Evolutionary conservation across 2,329 filamentous ascomycete genomes (phyloP).

Genomic region (Diaporthe destruens): DNA sequence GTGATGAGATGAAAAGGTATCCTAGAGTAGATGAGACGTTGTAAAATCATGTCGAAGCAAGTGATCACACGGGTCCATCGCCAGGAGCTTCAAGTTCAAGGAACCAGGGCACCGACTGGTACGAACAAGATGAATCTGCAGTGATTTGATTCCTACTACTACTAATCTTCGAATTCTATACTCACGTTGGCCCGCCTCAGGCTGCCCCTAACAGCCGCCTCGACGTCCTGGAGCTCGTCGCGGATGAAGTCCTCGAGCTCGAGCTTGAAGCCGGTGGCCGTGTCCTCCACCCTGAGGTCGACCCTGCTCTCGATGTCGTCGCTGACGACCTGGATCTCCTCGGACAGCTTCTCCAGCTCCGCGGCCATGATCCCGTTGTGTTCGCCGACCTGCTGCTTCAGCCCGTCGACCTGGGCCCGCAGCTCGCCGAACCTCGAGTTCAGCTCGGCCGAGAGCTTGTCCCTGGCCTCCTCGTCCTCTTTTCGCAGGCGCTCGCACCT

Average conservation of each 20-base stretch:
- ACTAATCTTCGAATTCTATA: conserved; percentile 30
- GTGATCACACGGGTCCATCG: not conserved
- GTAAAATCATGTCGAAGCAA: no score
- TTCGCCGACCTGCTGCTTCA: conserved; percentile 7
- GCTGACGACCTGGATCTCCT: conserved; percentile 9
- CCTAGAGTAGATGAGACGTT: no score
- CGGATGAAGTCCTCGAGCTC: conserved; percentile 23
- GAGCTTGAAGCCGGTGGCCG: not conserved
- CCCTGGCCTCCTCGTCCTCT: not conserved
- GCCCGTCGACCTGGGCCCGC: not conserved
- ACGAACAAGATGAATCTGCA: not conserved
- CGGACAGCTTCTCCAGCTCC: conserved; percentile 19
- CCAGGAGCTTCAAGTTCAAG: not conserved
- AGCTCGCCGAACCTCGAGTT: conserved; percentile 7
- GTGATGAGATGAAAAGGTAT: not conserved
- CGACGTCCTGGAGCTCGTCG: conserved; percentile 9
- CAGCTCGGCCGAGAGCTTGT: conserved; percentile 6
- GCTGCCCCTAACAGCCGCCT: conserved; percentile 22
- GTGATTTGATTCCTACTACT: not conserved
- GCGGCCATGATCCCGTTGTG: not conserved
- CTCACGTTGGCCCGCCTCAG: conserved; percentile 23
- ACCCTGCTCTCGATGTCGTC: conserved; percentile 29
- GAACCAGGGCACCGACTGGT: no score
- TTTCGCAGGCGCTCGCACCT: not conserved
- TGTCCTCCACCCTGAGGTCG: conserved; percentile 18